Base-by-base conservation (phyloP, 2,329 filamentous ascomycete genomes). In the Massarina eburnea region DNA sequence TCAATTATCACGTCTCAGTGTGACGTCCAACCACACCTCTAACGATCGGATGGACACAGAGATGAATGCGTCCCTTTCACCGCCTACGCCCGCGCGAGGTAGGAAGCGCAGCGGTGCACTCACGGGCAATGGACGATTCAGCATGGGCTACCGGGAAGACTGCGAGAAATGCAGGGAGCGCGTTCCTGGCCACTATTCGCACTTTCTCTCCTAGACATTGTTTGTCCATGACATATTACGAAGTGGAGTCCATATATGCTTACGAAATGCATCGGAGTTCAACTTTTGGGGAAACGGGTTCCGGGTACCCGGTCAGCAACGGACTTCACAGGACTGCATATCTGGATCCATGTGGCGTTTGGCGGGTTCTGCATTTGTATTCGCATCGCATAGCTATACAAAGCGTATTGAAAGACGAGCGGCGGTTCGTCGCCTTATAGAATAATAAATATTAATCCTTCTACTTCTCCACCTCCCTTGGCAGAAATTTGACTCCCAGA, bases 181-280 rank as follows among this genome's bases (percentile, higher is more conserved):
- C 43, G 71, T 78, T n/a, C 75, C 75, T 1, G 76, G 76, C 1
- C 75, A 78, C 46, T 76, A 76, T 63, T 74, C 74, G 45, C 75
- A 78, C 52, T 76, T 76, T 47, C 48, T 74, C 15, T 55, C 66
- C 14, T 48, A 34, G 32, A 27, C 21, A 35, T 18, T 19, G 4
- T 35, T 8, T 6, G 5, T 10, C 19, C 33, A 8, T 33, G n/a
- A 6, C 14, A 33, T 8, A 35, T n/a, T 17, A 20, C n/a, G 33
- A 3, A 35, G 17, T 4, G 10, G 19, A 19, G 4, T 35, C 8
- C 33, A 35, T 19, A 33, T 33, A 35, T 35, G 33, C 17, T 12
- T 20, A 35, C 12, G 19, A 14, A 18, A 20, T 35, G 17, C 33
- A 19, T 18, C 33, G 33, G 17, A 35, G 33, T 30, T 30, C 12